These are phyloP conservation scores for Magnaporthiopsis poae DNA, from an alignment of 2,329 filamentous ascomycete genomes.

Conservation along the genomic window DNA sequence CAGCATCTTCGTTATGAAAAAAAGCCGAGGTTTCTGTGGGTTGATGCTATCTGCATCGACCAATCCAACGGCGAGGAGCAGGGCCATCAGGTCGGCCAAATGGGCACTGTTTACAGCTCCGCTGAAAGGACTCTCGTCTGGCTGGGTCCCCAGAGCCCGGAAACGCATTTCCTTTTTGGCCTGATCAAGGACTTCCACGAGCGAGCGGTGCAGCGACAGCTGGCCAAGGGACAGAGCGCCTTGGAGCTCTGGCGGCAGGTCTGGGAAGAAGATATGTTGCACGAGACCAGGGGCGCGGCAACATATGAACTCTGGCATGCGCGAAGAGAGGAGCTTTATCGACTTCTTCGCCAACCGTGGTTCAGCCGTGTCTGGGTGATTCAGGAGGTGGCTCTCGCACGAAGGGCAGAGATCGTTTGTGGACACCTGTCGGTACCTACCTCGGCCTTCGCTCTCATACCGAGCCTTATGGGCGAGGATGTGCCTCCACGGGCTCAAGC, in stretches of 20 bases:
- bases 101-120: neutral
- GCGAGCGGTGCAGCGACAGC: too few species aligned
- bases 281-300: too few species aligned
- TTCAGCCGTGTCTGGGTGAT: constrained; percentile 1
- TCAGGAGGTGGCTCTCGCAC: neutral
- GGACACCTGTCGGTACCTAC: neutral
- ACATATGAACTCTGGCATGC: too few species aligned
- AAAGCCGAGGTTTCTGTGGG: neutral
- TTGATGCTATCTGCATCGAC: constrained; percentile 1
- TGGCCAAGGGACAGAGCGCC: neutral
- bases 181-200: too few species aligned
- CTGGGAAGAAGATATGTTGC: too few species aligned
- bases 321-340: too few species aligned
- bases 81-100: constrained; percentile 1
- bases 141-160: neutral
- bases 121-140: neutral
- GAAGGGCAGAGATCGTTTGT: neutral
- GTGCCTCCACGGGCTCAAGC: neutral
- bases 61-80: neutral
- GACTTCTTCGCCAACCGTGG: neutral
- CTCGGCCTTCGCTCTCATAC: neutral
- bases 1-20: neutral
- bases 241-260: neutral
- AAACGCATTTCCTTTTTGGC: neutral
- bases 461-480: neutral